Conservation (phyloP, 2,329 filamentous ascomycete genomes). For the Calonectria pseudoturangicola region DNA sequence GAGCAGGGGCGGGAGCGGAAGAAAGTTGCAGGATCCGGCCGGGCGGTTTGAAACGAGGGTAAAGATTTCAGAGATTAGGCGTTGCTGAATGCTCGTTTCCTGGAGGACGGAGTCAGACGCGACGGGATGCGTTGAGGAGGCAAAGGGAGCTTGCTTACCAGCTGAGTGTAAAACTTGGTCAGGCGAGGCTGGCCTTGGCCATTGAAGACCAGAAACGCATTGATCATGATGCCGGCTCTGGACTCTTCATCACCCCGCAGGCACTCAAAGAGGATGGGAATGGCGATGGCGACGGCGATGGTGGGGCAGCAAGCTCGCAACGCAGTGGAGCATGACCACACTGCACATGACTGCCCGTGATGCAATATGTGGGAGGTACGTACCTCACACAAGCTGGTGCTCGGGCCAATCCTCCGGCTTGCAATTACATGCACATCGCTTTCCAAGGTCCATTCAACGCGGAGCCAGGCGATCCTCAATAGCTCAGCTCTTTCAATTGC, state of each 20-base stretch:
- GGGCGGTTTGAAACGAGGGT: slow-evolving; percentile 94
- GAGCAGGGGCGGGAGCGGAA: slow-evolving; percentile 83
- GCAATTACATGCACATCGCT: slow-evolving; percentile 23
- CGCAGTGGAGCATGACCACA: slow-evolving; percentile 34
- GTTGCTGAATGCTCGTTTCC: slow-evolving; percentile 98
- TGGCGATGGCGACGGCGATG: slow-evolving; percentile 45
- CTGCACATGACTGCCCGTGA: slow-evolving; percentile 43
- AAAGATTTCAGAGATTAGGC: slow-evolving; percentile 97
- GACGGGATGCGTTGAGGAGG: slow-evolving; percentile 5
- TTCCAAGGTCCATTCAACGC: slow-evolving; percentile 33
- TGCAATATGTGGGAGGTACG: slow-evolving; percentile 40
- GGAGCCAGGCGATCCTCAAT: slow-evolving; percentile 37
- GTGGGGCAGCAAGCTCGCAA: slow-evolving; percentile 46
- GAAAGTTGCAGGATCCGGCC: slow-evolving; percentile 96
- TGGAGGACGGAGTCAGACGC: slow-evolving; percentile 60
- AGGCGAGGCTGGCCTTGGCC: slow-evolving; percentile 97
- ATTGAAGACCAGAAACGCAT: slow-evolving; percentile 98
- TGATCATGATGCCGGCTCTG: slow-evolving; percentile 83
- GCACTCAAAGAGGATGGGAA: slow-evolving; percentile 31
- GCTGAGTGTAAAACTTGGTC: slow-evolving; percentile 98
- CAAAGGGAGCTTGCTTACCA: slow-evolving; percentile 72
- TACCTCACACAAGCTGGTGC: slow-evolving; percentile 38
- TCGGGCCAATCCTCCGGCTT: slow-evolving; percentile 29
- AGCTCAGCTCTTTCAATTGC: slow-evolving; percentile 14
- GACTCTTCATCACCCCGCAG: slow-evolving; percentile 46